These are phyloP conservation scores for Macrocybe gigantea DNA, from an alignment of 768 basidiomycete genomes.

Conservation along the genomic window DNA sequence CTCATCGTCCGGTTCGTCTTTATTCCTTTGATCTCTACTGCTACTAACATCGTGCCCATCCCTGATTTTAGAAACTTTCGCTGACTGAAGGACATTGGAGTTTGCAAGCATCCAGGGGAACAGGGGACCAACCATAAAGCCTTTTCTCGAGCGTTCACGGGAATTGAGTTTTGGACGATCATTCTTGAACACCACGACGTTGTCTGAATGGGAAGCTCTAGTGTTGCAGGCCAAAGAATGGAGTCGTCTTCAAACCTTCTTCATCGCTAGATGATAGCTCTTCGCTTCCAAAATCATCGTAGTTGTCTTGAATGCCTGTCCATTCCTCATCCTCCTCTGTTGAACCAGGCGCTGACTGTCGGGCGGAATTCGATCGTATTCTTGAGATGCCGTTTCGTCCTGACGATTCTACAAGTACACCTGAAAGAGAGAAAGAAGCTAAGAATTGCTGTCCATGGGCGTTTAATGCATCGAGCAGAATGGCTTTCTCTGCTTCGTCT, in stretches of 20 bases:
- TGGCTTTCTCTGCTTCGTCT: slow-evolving; percentile 18
- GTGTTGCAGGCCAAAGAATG: too few species aligned
- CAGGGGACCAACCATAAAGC: too few species aligned
- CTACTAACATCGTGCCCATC: slow-evolving; percentile 17
- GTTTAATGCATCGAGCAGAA: slow-evolving; percentile 36
- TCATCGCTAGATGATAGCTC: too few species aligned
- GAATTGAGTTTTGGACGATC: too few species aligned
- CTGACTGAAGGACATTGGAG: slow-evolving; percentile 47
- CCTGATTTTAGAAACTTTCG: slow-evolving; percentile 63
- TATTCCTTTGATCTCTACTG: slow-evolving; percentile 16
- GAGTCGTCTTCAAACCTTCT: too few species aligned
- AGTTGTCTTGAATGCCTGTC: slow-evolving; percentile 24
- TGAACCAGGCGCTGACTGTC: slow-evolving; percentile 8
- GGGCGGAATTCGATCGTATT: too few species aligned
- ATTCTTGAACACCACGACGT: too few species aligned
- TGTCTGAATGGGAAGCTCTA: too few species aligned
- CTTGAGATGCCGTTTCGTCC: too few species aligned
- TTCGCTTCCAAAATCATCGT: too few species aligned
- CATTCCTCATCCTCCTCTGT: slow-evolving; percentile 32
- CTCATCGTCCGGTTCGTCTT: slow-evolving; percentile 33
- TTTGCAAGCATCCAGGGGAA: too few species aligned
- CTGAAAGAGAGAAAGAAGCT: slow-evolving; percentile 29
- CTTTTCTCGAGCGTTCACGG: too few species aligned
- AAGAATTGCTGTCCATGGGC: slow-evolving; percentile 44
- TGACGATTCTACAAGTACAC: not conserved